Base-by-base conservation (phyloP, 805 yeast genomes). In the Saturnispora kantuleensis region DNA sequence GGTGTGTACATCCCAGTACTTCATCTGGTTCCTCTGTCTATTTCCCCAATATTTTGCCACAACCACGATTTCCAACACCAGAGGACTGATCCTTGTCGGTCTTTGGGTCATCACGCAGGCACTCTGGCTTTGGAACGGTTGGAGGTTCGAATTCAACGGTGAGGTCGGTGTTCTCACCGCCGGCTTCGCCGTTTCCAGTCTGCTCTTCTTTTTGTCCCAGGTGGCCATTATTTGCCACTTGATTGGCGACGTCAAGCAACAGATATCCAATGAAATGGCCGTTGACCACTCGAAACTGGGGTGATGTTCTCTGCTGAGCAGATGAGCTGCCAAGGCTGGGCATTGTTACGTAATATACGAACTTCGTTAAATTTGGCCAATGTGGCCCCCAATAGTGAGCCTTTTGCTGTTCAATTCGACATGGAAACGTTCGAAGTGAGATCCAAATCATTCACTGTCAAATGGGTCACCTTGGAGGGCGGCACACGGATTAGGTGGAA, bases 371-470 rank as follows among this genome's bases (percentile, higher is more conserved):
- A 31, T n/a, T 31, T 21, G 8, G 8, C 26, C 26, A 6, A 21
- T 21, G 26, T 21, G 26, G 26, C 26, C 26, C 26, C 6, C 8
- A 21, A 21, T 21, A 21, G 8, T 21, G 26, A 21, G 26, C 8
- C 26, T 21, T 21, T 21, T 21, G 26, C 26, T 21, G 8, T 21
- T 7, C 26, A 28, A 10, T 16, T 21, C 38, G 48, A 26, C 28
- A 85, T 88, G 96, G 97, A 90, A 63, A 80, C 88, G 2, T 74
- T 93, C 40, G 97, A 90, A 63, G 78, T 93, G 18, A 95, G 89
- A 55, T 80, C 94, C 41, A 84, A 86, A 61, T 83, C 93, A 46
- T 90, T 85, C 56, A 77, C 88, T 50, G 84, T 89, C 56, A 86
- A 90, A 54, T 93, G 97, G 97, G 79, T 89, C 44, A 75, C 79